Evolutionary conservation across 768 basidiomycete genomes (phyloP), one percentile per base, ranked within the genome.

Genomic region (Suillus decipiens): DNA sequence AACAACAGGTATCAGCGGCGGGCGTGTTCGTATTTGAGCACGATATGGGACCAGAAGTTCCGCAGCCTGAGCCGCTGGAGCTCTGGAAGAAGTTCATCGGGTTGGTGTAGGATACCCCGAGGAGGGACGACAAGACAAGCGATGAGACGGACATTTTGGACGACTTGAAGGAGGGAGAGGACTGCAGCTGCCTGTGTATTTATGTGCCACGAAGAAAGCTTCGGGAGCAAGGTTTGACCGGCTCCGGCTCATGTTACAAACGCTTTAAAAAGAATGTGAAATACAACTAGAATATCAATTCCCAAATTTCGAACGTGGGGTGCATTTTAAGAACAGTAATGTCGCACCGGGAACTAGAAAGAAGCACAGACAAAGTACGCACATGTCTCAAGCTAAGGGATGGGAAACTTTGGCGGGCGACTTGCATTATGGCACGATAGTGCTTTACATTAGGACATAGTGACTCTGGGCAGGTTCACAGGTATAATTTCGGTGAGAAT

Each of bases 1-100:
- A 87, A 71, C 90, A 91, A 71, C 89, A 91, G 12, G 78, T 70
- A 61, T 84, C 73, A 43, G 81, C 75, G 53, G 81, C 78, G 0
- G 72, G 74, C 1, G 80, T 78, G 39, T 41, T 41, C 10, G 51
- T 6, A 64, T 83, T 84, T 57, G 81, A 80, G 73, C 89, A 90
- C 34, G 88, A 89, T 24, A 73, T 69, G 4, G 77, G 68, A 2
- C 84, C 81, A 47, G 76, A 75, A 1, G 81, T 78, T 1, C 83
- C 78, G 67, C 88, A 90, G n/a, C 84, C 79, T 1, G 87, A 85
- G 62, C 76, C 76, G 11, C 5, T 48, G 81, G 63, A 1, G 12
- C 71, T 68, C 41, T 68, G 71, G 68, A 79, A 75, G 45, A 80
- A 62, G 60, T 75, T 64, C 22, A 63, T 62, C 2, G 66, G 36